These are phyloP conservation scores for Mycena belliarum DNA, from an alignment of 768 basidiomycete genomes.

Conservation along the genomic window DNA sequence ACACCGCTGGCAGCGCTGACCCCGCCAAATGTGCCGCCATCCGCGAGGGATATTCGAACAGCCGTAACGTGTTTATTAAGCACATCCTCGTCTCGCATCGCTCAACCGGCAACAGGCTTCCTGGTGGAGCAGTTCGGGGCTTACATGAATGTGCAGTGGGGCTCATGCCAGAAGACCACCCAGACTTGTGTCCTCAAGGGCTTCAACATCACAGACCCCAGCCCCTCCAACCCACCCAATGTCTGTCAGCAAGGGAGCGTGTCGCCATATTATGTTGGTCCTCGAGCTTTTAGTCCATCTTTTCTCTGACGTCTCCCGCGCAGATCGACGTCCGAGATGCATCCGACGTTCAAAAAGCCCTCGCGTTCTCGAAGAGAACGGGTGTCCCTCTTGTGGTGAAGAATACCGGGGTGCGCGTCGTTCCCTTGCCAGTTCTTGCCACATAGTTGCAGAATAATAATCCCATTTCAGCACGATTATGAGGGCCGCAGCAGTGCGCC, in stretches of 20 bases:
- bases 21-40: slow-evolving; percentile 14
- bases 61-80: slow-evolving; percentile 1
- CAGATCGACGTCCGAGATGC: slow-evolving; percentile 32
- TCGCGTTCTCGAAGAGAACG: slow-evolving; percentile 27
- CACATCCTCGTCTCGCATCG: background rate
- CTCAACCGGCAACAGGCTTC: slow-evolving; percentile 6
- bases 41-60: slow-evolving; percentile 14
- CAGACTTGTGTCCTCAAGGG: slow-evolving; percentile 34
- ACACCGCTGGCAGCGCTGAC: slow-evolving; percentile 6
- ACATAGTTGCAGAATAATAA: background rate
- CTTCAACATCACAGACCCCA: slow-evolving; percentile 16
- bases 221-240: slow-evolving; percentile 20
- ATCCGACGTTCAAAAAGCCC: slow-evolving; percentile 28
- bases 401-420: slow-evolving; percentile 29
- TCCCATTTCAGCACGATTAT: slow-evolving; percentile 26
- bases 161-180: slow-evolving; percentile 35
- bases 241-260: slow-evolving; percentile 28
- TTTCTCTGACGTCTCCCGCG: background rate
- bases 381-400: slow-evolving; percentile 31
- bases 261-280: slow-evolving; percentile 25
- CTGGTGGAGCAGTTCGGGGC: slow-evolving; percentile 22
- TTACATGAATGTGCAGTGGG: slow-evolving; percentile 35
- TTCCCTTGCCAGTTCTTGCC: background rate
- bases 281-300: background rate
- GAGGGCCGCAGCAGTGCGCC: slow-evolving; percentile 28